Base-by-base conservation (phyloP, 768 basidiomycete species). In the Pseudohyphozyma bogoriensis region DNA sequence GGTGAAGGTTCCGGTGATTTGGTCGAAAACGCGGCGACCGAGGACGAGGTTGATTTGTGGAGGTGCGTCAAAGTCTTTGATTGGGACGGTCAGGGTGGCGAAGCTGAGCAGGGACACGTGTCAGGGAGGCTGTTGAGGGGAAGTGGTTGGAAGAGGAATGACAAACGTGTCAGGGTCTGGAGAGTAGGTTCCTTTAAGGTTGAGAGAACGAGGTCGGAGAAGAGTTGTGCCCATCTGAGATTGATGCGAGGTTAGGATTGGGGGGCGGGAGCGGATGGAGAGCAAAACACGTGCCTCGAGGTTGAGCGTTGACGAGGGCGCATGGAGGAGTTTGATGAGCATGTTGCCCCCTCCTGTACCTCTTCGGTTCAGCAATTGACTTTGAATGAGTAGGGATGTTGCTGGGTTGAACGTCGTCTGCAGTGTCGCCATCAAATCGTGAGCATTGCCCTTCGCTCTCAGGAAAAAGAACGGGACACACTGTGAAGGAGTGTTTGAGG, bases 281-380 rank as follows among this genome's bases (percentile, higher is more conserved):
- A 61, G 66, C 58, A 40, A 51, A 15, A n/a, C 10, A 50, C 51
- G 36, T 6, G 56, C 59, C 56, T 66, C 62, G 39, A 68, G 50
- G 29, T 51, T 35, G 4, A 68, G 56, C 20, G 57, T 56, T 3
- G 45, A 44, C 1, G 63, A 58, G 8, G 63, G 64, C 22, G 54
- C 64, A 56, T 66, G 62, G 32, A 61, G 58, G 4, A 91, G 73
- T 3, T 87, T 87, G 39, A 85, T 86, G 29, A 81, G 70, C 40
- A 90, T 70, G 58, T 78, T 79, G 20, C 77, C 77, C 13, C 72
- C 76, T 7, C 75, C 75, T 22, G 57, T 63, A 9, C 73, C 72
- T 50, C 70, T 66, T 31, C 74, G 56, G 2, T 70, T 65, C 13
- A 74, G 58, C 63, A 74, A 69, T 52, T 75, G 73, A 4, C 73